Base-by-base conservation (phyloP, 1,139 yeast species). In the Hemisphaericaspora xylanilytica region DNA sequence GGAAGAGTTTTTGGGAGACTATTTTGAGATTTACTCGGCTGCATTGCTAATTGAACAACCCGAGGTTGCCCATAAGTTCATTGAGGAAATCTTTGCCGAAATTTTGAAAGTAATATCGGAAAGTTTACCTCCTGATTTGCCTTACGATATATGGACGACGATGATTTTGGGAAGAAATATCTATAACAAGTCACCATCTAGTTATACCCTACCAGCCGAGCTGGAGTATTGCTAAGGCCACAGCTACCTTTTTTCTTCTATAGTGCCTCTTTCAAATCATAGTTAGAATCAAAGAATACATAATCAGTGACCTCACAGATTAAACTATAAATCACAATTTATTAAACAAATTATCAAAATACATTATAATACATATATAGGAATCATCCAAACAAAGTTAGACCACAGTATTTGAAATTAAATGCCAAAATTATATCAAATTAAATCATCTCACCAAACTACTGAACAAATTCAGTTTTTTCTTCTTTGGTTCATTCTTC, bases 11-110 rank as follows among this genome's bases (percentile, higher is more conserved):
- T 51, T 70, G 27, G 75, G 70, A 3, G 75, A 70, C 42, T 70
- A 65, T 46, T 70, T 70, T 41, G 75, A 70, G 45, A 66, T 65
- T 33, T 70, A 70, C 40, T 67, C 69, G 25, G 75, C 74, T n/a
- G 72, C 75, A 0, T 55, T 70, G 32, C 63, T 61, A 36, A 46
- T 68, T 26, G 74, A 69, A 45, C 69, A 58, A 44, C 74, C 74
- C 2, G 56, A 54, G 4, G 61, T 55, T 3, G 74, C 75, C 0
- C 63, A 61, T 40, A 36, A 42, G 16, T 70, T 68, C 58, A 63
- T 70, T 15, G 52, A 55, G 31, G 58, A 56, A 31, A 59, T 70
- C 13, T 70, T 65, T 40, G 56, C 53, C 37, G 54, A 58, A 32
- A 55, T 69, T 3, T 55, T 68, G 35, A 51, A 47, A 8, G 49